Percentiles rank a stretch among this genome's conserved stretches.
Conservation (phyloP, 164 flowering plant genomes). For the Piper betle region DNA sequence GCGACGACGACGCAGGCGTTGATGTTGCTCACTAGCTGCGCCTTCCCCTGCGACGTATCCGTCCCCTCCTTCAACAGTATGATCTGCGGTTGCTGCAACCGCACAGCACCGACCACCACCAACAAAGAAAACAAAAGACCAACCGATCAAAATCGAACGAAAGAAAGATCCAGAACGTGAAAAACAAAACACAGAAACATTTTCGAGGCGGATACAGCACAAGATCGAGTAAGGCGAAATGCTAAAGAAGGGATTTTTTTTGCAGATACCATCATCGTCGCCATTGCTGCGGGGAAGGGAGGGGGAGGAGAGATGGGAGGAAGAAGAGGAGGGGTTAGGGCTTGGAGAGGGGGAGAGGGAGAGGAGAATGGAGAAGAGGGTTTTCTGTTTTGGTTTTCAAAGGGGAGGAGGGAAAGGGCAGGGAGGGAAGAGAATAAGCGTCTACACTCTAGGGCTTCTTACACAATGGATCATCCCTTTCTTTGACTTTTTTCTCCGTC, state of each 20-base stretch:
- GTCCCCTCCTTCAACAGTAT: constrained; percentile 94
- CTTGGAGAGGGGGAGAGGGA: too few relatives aligned
- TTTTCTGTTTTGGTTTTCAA: background rate
- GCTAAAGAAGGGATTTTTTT: background rate
- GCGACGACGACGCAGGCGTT: constrained; percentile 84
- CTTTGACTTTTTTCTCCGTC: too few relatives aligned
- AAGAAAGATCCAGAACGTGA: background rate
- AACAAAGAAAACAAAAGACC: background rate
- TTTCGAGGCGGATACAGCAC: too few relatives aligned
- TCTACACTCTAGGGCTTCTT: too few relatives aligned
- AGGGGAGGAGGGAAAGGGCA: background rate
- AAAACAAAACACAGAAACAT: background rate
- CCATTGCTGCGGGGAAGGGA: background rate
- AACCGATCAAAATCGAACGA: background rate
- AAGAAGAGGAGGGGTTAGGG: too few relatives aligned
- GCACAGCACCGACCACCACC: background rate
- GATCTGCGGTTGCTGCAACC: constrained; percentile 85
- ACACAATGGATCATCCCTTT: too few relatives aligned
- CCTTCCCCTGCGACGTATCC: constrained; percentile 93
- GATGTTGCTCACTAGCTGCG: constrained; percentile 92
- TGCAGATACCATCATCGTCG: background rate
- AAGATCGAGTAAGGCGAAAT: background rate
- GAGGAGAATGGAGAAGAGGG: background rate
- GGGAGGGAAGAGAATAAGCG: background rate
- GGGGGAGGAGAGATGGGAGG: background rate